Conservation (phyloP, 306 rosid species). For the Dalbergia cultrata region DNA sequence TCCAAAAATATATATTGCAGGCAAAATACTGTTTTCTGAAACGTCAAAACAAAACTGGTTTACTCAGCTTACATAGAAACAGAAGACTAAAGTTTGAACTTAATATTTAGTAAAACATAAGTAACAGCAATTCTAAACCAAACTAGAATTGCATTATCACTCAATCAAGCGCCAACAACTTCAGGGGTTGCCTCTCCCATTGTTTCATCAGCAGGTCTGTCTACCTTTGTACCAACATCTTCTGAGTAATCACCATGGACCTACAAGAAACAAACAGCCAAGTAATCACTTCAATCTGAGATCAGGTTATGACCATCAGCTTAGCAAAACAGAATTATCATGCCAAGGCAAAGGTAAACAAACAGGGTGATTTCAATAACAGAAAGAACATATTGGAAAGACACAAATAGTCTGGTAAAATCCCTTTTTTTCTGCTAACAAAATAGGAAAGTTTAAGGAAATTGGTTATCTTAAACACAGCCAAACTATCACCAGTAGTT, state of each 20-base stretch:
- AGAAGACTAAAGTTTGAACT: background rate
- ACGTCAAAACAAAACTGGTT: conserved; percentile 45
- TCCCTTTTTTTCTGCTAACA: background rate
- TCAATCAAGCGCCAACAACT: conserved; percentile 75
- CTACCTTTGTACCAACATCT: conserved; percentile 85
- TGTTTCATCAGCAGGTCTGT: conserved; percentile 82
- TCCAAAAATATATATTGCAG: conserved; percentile 16
- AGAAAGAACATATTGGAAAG: background rate
- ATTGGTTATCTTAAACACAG: background rate
- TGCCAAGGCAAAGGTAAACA: background rate
- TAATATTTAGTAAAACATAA: conserved; percentile 14
- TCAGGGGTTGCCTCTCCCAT: conserved; percentile 65
- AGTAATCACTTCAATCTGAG: background rate
- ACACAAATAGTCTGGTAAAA: background rate
- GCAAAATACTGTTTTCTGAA: conserved; percentile 40
- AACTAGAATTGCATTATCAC: conserved; percentile 8
- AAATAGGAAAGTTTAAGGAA: background rate
- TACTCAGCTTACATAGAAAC: conserved; percentile 33
- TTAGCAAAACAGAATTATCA: background rate
- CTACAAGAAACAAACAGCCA: conserved; percentile 47
- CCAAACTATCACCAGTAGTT: background rate
- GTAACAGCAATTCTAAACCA: conserved; percentile 28
- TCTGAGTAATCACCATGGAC: conserved; percentile 86
- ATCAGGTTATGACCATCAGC: background rate
- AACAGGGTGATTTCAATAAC: background rate